These are phyloP conservation scores for Salix caprea DNA, from an alignment of 345 rosid genomes.

Conservation along the genomic window DNA sequence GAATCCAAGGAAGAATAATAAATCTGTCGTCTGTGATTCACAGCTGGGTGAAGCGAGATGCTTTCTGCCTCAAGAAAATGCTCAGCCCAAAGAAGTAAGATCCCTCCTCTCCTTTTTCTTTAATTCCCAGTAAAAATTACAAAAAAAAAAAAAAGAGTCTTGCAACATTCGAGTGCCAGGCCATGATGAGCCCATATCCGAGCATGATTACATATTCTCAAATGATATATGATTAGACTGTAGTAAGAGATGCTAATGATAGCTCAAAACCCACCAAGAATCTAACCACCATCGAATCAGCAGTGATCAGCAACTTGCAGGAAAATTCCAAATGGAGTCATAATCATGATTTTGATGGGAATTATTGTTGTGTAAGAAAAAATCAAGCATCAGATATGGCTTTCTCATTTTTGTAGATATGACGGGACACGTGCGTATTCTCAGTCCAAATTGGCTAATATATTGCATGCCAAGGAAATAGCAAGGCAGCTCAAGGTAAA, in stretches of 20 bases:
- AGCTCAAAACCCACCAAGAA: not conserved
- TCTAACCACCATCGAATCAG: not conserved
- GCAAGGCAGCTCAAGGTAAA: constrained; percentile 68
- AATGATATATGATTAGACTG: not conserved
- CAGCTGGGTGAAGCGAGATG: constrained; percentile 69
- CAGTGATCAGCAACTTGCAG: not conserved
- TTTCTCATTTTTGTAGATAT: constrained; percentile 39
- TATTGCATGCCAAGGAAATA: constrained; percentile 79
- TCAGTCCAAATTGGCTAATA: constrained; percentile 76
- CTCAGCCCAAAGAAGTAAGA: constrained; percentile 66
- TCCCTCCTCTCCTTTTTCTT: not conserved
- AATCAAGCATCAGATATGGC: not conserved
- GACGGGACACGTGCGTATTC: constrained; percentile 88
- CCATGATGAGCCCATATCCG: not conserved
- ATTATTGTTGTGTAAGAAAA: not conserved
- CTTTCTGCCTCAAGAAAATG: constrained; percentile 57
- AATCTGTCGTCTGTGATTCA: constrained; percentile 92
- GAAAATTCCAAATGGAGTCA: not conserved
- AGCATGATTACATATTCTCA: not conserved
- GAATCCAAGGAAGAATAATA: constrained; percentile 78
- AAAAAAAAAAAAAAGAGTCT: not conserved
- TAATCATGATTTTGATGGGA: not conserved
- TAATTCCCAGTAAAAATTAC: not conserved
- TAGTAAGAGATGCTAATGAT: too few relatives aligned
- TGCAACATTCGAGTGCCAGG: not conserved